These are phyloP conservation scores for Fusarium pseudonygamai DNA, from an alignment of 2,329 filamentous ascomycete species.

Conservation along the genomic window DNA sequence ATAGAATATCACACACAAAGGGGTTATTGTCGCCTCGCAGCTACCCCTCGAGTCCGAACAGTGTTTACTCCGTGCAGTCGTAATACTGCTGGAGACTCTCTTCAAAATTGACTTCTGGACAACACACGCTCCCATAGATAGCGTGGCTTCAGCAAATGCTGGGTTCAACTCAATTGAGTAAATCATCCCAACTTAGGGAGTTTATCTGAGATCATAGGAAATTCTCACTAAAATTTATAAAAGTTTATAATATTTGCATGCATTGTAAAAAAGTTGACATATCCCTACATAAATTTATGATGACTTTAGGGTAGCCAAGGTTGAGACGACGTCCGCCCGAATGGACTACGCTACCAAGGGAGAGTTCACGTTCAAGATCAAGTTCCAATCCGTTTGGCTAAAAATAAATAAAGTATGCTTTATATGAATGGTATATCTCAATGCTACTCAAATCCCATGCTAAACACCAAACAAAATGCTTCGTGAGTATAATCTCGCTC, in stretches of 20 bases:
- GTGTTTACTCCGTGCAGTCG: too few relatives aligned
- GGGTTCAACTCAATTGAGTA: accelerated
- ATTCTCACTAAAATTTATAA: too few relatives aligned
- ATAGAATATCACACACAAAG: too few relatives aligned
- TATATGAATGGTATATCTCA: constrained; percentile 7
- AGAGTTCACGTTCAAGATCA: neutral
- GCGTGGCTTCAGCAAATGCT: accelerated
- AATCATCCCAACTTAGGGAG: too few relatives aligned
- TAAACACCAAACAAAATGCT: constrained; percentile 7
- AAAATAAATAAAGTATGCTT: neutral
- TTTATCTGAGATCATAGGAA: too few relatives aligned
- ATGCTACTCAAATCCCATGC: neutral
- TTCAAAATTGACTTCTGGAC: too few relatives aligned
- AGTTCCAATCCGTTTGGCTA: neutral
- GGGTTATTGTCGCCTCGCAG: too few relatives aligned
- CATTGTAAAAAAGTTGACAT: neutral
- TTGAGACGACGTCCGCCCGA: neutral
- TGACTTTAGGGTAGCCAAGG: neutral
- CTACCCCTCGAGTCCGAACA: too few relatives aligned
- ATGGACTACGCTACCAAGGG: neutral
- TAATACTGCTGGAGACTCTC: too few relatives aligned
- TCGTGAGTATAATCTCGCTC: neutral
- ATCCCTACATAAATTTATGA: accelerated
- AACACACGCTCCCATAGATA: accelerated
- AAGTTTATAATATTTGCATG: too few relatives aligned